Evolutionary conservation across 2,329 filamentous ascomycete species (phyloP), one percentile per base, ranked within the genome.

Genomic region (Cladophialophora chaetospira): DNA sequence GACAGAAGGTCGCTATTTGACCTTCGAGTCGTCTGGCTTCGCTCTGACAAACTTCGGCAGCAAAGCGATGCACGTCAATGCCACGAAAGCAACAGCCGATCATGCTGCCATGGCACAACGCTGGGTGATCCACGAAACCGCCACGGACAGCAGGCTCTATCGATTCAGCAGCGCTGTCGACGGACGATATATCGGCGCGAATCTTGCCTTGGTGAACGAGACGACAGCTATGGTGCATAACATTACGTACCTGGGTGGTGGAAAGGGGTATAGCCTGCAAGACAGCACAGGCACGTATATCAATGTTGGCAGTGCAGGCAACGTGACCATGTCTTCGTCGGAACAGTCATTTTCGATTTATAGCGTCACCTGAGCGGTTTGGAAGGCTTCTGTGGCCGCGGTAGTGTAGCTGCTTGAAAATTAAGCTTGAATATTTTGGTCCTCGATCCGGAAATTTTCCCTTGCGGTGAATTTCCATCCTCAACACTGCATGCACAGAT

Each of bases 1-100:
- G 23, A 82, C 79, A 4, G 81, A 83, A 64, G 81, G 81, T 9
- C 78, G 80, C 15, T 82, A 78, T 63, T 71, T 83, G 11, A 76
- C 78, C 3, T 78, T 83, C 52, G 79, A 81, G 63, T 67, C 70
- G 52, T 67, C 70, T 29, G 76, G 76, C n/a, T 70, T 65, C 15
- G 78, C 78, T 0, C 70, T 82, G 13, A 69, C 69, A 5, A 75
- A 74, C 51, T 54, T 66, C 3, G 66, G 67, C 35, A 61, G 45
- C 47, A 60, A 56, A 55, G 62, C 48, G n/a, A 46, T 29, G 19
- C 48, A 17, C 3, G 10, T 66, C 28, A 70, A 55, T 43, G 61
- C 58, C 17, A 67, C 64, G 3, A 58, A 58, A 26, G 70, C 71
- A 1, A 70, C 67, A 1, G 31, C 66, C 0, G 61, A 66, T 3